phyloP scores from a whole-genome alignment of 1,284 basidiomycete species.

The Rhodotorula mucilaginosa region DNA sequence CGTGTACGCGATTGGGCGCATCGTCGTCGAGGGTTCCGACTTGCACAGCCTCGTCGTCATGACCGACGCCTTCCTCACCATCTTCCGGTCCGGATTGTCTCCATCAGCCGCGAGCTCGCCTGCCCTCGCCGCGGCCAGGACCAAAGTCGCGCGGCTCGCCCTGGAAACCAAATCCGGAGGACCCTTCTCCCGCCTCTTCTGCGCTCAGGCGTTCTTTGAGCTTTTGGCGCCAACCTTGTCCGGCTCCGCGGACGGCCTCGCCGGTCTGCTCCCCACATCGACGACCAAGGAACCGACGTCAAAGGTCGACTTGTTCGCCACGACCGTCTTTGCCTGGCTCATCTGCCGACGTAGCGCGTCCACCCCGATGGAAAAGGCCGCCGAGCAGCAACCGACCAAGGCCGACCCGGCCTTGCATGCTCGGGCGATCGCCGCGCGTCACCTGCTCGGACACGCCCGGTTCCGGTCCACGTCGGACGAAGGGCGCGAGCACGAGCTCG shows the following conservation, averaged over 20 bases:
- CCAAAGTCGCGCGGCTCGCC: slow-evolving; percentile 15
- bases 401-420: slow-evolving; percentile 23
- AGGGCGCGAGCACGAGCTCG: background rate
- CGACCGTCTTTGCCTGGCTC: slow-evolving; percentile 28
- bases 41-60: slow-evolving; percentile 8
- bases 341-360: slow-evolving; percentile 16
- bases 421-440: slow-evolving; percentile 20
- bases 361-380: background rate
- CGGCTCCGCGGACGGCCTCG: background rate
- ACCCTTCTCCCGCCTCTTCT: slow-evolving; percentile 12
- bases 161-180: slow-evolving; percentile 5
- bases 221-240: slow-evolving; percentile 20
- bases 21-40: slow-evolving; percentile 20
- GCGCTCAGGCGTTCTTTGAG: slow-evolving; percentile 23
- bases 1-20: slow-evolving; percentile 13
- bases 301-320: slow-evolving; percentile 30
- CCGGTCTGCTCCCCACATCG: background rate
- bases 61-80: slow-evolving; percentile 17
- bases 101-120: background rate
- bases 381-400: slow-evolving; percentile 3
- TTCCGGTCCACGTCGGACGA: slow-evolving; percentile 6
- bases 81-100: slow-evolving; percentile 5
- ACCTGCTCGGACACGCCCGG: slow-evolving; percentile 15
- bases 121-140: background rate
- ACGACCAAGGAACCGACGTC: background rate